Percentiles rank a stretch among this genome's conserved stretches.
Evolutionary conservation across 75 land plant species (phyloP).

Genomic region (Picea sitchensis): DNA sequence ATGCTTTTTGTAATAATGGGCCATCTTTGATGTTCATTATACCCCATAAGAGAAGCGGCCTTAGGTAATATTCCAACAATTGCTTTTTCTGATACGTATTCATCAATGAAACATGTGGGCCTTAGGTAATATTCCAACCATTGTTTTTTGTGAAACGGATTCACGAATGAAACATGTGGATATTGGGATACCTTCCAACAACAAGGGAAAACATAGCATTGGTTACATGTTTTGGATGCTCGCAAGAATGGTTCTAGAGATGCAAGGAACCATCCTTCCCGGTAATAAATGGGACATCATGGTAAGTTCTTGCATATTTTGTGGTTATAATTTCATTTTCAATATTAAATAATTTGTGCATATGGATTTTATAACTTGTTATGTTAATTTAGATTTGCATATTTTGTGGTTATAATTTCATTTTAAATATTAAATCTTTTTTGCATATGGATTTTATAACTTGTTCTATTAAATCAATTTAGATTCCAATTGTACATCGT

Average conservation of each 20-base stretch:
- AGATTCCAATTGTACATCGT: neutral
- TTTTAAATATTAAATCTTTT: too few species aligned
- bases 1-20: too few species aligned
- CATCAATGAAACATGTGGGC: too few species aligned
- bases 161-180: conserved; percentile 86
- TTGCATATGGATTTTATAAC: too few species aligned
- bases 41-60: too few species aligned
- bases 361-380: neutral
- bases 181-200: conserved; percentile 76
- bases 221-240: conserved; percentile 82
- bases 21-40: too few species aligned
- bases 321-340: too few species aligned
- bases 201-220: conserved; percentile 26
- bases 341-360: too few species aligned
- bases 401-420: neutral
- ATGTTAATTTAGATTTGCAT: neutral
- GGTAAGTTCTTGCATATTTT: conserved; percentile 26
- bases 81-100: too few species aligned
- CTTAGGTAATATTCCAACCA: too few species aligned
- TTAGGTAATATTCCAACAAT: too few species aligned
- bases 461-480: neutral
- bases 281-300: conserved; percentile 84
- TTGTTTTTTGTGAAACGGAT: conserved; percentile 12
- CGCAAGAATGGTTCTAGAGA: conserved; percentile 83
- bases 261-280: conserved; percentile 72